Conservation (phyloP, 345 rosid genomes). For the Litchi chinensis region DNA sequence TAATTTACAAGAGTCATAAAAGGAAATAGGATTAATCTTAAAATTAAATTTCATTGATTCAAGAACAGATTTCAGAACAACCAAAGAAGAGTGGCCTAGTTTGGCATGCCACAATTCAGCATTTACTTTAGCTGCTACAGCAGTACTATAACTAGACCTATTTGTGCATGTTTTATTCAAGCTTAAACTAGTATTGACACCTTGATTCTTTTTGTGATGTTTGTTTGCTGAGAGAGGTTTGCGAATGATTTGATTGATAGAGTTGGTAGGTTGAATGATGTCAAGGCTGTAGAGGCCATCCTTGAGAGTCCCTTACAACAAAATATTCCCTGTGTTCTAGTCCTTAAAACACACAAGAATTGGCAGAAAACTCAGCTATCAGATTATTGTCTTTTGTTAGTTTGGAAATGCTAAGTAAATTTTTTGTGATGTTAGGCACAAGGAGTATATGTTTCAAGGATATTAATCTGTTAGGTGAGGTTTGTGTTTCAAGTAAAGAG, state of each 20-base stretch:
- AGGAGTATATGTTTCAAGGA: neutral
- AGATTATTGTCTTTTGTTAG: neutral
- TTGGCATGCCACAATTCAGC: neutral
- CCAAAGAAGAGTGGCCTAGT: neutral
- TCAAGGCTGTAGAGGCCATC: neutral
- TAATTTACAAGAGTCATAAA: neutral
- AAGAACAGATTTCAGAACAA: too few relatives aligned
- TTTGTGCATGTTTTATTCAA: too few relatives aligned
- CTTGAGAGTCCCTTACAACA: neutral
- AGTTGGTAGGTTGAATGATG: too few relatives aligned
- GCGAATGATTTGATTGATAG: too few relatives aligned
- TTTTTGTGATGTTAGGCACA: neutral
- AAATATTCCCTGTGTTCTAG: neutral
- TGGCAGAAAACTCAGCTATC: neutral
- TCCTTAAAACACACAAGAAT: neutral
- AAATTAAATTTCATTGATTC: too few relatives aligned
- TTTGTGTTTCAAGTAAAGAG: neutral
- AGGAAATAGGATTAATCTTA: neutral
- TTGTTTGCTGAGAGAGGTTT: neutral
- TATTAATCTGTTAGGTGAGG: neutral
- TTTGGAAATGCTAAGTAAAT: neutral
- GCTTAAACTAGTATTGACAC: too few relatives aligned
- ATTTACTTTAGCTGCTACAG: too few relatives aligned
- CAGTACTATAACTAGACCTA: too few relatives aligned
- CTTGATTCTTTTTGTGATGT: neutral